These are phyloP conservation scores for Dioscorea cayenensis DNA, from an alignment of 116 monocot species.

Conservation along the genomic window DNA sequence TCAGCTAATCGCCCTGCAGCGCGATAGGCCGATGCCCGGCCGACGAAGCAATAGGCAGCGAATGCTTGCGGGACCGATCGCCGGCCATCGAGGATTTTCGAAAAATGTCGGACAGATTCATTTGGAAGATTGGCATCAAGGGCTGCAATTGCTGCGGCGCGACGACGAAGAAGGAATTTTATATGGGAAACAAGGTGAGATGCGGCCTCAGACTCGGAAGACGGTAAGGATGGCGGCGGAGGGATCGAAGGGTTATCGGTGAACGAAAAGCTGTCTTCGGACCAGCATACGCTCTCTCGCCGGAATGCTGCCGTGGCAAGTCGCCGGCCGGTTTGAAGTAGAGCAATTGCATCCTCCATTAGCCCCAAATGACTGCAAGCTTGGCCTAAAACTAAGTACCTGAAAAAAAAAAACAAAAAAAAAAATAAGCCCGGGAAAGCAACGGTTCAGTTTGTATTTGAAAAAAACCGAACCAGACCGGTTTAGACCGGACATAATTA, in stretches of 20 bases:
- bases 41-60: slow-evolving; percentile 59
- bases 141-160: slow-evolving; percentile 67
- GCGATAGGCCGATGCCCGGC: slow-evolving; percentile 66
- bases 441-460: not conserved
- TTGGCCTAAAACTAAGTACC: slow-evolving; percentile 82
- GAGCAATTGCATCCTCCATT: slow-evolving; percentile 92
- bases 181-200: slow-evolving; percentile 68
- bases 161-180: slow-evolving; percentile 87
- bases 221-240: slow-evolving; percentile 10
- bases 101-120: slow-evolving; percentile 80
- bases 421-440: not conserved
- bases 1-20: slow-evolving; percentile 59
- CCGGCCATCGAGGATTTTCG: slow-evolving; percentile 79
- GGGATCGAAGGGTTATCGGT: not conserved
- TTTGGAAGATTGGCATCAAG: slow-evolving; percentile 69
- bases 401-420: slow-evolving; percentile 14
- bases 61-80: slow-evolving; percentile 60
- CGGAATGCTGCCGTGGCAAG: slow-evolving; percentile 68
- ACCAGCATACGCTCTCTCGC: slow-evolving; percentile 52
- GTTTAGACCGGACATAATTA: not conserved
- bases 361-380: slow-evolving; percentile 88
- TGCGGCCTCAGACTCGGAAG: slow-evolving; percentile 40
- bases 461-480: not conserved
- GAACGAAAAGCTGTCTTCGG: slow-evolving; percentile 65
- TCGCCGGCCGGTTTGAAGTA: slow-evolving; percentile 79